A percentile compares a stretch with the other conserved stretches of the same genome.
phyloP scores from a whole-genome alignment of 306 rosid species.

The Dicorynia guianensis region DNA sequence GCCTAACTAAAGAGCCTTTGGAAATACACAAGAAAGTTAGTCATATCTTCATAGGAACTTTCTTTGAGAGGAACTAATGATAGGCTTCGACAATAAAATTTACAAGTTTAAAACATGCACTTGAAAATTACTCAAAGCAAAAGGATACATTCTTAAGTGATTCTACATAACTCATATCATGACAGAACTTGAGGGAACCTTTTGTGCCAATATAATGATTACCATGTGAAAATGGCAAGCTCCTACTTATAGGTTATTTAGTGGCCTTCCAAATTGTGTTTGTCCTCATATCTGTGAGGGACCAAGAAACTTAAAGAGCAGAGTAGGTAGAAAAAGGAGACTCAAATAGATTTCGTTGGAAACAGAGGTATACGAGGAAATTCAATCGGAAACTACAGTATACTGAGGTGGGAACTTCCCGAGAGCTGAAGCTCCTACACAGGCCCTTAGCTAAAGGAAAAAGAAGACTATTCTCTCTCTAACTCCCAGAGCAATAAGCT shows the following conservation, averaged over 20 bases:
- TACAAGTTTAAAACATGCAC: constrained; percentile 1
- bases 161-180: neutral
- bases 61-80: constrained; percentile 4
- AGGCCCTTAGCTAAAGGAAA: too few relatives aligned
- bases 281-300: too few relatives aligned
- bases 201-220: neutral
- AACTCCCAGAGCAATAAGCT: too few relatives aligned
- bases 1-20: constrained; percentile 11
- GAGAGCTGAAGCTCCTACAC: too few relatives aligned
- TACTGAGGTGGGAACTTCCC: too few relatives aligned
- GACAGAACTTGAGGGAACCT: neutral
- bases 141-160: neutral
- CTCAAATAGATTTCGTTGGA: too few relatives aligned
- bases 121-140: constrained; percentile 27
- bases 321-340: too few relatives aligned
- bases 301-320: too few relatives aligned
- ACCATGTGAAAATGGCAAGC: neutral
- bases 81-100: too few relatives aligned
- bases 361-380: too few relatives aligned
- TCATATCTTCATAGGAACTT: neutral
- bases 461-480: too few relatives aligned
- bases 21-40: neutral
- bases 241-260: neutral
- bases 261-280: neutral
- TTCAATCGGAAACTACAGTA: too few relatives aligned